Percentiles rank a stretch among this genome's conserved stretches.
These are phyloP conservation scores for Eleusine indica DNA, from an alignment of 176 grass and related monocot genomes.

Conservation along the genomic window DNA sequence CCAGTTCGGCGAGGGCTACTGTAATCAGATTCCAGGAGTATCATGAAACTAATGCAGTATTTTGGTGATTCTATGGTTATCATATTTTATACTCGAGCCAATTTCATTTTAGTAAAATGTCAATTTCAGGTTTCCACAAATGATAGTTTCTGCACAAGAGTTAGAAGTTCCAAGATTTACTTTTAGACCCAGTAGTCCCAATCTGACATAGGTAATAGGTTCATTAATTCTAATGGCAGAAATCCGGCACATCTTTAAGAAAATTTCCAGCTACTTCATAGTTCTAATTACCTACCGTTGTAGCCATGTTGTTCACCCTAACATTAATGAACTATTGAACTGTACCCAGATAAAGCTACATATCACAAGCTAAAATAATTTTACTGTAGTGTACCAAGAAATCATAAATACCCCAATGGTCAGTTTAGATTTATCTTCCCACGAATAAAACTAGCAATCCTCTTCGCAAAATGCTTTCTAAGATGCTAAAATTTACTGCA, in stretches of 20 bases:
- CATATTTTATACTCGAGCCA: neutral
- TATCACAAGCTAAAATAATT: neutral
- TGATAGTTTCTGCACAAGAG: slow-evolving; percentile 19
- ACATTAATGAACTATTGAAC: neutral
- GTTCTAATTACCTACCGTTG: neutral
- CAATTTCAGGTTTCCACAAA: neutral
- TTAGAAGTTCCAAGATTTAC: slow-evolving; percentile 5
- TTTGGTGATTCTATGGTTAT: neutral
- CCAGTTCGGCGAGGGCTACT: neutral
- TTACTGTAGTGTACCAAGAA: neutral
- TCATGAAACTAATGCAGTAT: neutral
- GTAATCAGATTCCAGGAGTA: neutral
- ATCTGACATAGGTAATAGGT: neutral
- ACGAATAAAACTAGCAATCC: neutral
- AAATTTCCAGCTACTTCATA: neutral
- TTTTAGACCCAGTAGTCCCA: slow-evolving; percentile 7
- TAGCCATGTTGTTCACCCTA: neutral
- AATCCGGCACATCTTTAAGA: neutral
- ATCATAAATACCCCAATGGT: neutral
- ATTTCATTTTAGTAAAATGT: neutral
- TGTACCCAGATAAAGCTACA: neutral
- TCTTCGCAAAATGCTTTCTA: neutral
- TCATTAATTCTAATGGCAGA: slow-evolving; percentile 8
- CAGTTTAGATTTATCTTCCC: neutral
- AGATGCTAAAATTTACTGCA: neutral